Evolutionary conservation across 2,329 filamentous ascomycete genomes (phyloP).

Genomic region (Pestalotiopsis sp.): DNA sequence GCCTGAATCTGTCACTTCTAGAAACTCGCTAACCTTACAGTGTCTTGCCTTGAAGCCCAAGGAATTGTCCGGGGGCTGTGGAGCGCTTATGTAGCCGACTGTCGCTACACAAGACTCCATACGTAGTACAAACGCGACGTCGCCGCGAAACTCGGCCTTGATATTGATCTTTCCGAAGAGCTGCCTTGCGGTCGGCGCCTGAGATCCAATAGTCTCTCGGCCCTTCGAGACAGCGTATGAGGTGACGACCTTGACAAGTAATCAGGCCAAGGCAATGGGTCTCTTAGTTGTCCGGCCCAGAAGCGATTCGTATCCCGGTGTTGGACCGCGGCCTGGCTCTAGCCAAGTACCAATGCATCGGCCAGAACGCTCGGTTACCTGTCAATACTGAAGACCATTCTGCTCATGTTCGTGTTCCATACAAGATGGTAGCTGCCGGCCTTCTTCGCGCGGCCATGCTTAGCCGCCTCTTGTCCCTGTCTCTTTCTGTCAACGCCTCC

Average conservation of each 20-base stretch:
- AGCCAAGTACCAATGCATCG: background rate
- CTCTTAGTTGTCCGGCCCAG: background rate
- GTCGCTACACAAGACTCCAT: background rate
- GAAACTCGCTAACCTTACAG: slow-evolving; percentile 5
- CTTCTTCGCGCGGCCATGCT: slow-evolving; percentile 1
- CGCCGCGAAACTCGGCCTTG: background rate
- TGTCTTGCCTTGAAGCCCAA: background rate
- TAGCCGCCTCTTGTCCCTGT: slow-evolving; percentile 1
- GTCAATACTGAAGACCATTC: background rate
- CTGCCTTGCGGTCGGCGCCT: background rate
- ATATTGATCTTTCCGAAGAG: background rate
- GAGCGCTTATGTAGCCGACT: background rate
- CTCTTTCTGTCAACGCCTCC: slow-evolving; percentile 6
- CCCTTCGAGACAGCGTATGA: background rate
- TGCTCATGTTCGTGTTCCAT: slow-evolving; percentile 3
- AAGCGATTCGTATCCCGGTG: background rate
- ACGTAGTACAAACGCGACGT: background rate
- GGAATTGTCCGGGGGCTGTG: background rate
- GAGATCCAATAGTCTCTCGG: background rate
- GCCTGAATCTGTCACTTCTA: background rate
- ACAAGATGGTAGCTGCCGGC: slow-evolving; percentile 12
- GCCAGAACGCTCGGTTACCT: background rate
- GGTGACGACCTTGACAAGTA: background rate
- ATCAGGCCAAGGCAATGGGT: background rate
- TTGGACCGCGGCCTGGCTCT: background rate